phyloP scores from a whole-genome alignment of 768 basidiomycete genomes.

The Xerocomus brunneocitrinus region DNA sequence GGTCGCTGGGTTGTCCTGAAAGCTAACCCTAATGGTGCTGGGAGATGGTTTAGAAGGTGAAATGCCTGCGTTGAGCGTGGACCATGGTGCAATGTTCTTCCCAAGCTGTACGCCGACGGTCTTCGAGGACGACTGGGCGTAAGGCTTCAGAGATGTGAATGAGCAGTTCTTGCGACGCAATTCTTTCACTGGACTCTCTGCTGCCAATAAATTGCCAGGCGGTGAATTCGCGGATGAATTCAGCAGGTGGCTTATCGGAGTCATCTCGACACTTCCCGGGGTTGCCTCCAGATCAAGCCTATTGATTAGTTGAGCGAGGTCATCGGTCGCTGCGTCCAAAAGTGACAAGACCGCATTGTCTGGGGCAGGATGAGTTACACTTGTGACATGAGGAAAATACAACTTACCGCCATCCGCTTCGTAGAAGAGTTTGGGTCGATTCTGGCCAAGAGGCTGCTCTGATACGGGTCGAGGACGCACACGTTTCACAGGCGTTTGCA shows the following conservation, averaged over 20 bases:
- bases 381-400: not conserved
- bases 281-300: constrained; percentile 81
- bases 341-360: constrained; percentile 57
- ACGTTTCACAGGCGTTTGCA: constrained; percentile 36
- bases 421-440: constrained; percentile 47
- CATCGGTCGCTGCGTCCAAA: constrained; percentile 76
- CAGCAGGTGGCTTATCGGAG: constrained; percentile 35
- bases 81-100: constrained; percentile 63
- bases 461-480: constrained; percentile 55
- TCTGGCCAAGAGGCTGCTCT: constrained; percentile 53
- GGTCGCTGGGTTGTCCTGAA: constrained; percentile 26
- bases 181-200: constrained; percentile 36
- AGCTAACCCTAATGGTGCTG: constrained; percentile 12
- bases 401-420: constrained; percentile 43
- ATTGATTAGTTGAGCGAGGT: constrained; percentile 73
- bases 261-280: constrained; percentile 49
- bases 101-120: constrained; percentile 33
- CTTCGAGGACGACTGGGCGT: constrained; percentile 34
- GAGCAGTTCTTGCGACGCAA: constrained; percentile 38
- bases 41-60: constrained; percentile 36
- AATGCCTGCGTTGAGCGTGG: constrained; percentile 37
- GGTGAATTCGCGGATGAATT: constrained; percentile 27
- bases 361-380: constrained; percentile 3
- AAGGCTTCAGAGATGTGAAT: constrained; percentile 47
- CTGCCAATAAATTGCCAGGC: constrained; percentile 24